These are phyloP conservation scores for Trichoderma sp. DNA, from an alignment of 2,329 filamentous ascomycete genomes.

Conservation along the genomic window DNA sequence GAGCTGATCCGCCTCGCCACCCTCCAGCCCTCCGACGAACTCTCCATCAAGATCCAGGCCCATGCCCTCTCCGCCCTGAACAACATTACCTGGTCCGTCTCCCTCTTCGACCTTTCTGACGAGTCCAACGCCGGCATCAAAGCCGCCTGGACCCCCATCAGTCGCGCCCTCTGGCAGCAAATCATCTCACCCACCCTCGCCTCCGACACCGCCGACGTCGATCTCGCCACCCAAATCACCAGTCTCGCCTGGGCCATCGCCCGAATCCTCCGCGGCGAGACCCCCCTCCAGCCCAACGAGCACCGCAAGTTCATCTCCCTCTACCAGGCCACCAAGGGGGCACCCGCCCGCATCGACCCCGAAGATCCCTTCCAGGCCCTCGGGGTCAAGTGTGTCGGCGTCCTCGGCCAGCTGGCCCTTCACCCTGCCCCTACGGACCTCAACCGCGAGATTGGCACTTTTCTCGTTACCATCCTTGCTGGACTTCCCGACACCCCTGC, in stretches of 20 bases:
- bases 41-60: conserved; percentile 45
- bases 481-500: conserved; percentile 50
- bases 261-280: conserved; percentile 47
- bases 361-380: conserved; percentile 60
- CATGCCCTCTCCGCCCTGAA: conserved; percentile 60
- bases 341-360: conserved; percentile 26
- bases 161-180: conserved; percentile 55
- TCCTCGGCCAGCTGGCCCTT: conserved; percentile 60
- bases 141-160: conserved; percentile 52
- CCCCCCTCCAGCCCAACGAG: conserved; percentile 49
- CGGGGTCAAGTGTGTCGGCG: conserved; percentile 64
- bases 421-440: conserved; percentile 50
- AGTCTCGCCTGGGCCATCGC: conserved; percentile 64
- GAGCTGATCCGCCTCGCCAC: conserved; percentile 47
- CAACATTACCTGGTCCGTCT: conserved; percentile 66
- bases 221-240: conserved; percentile 60
- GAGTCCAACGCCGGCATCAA: conserved; percentile 51
- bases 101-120: conserved; percentile 56
- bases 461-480: conserved; percentile 55
- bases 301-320: conserved; percentile 63
- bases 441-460: conserved; percentile 62
- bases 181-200: conserved; percentile 56
- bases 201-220: conserved; percentile 59
- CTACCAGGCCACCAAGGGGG: conserved; percentile 55
- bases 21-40: conserved; percentile 40